phyloP scores from a whole-genome alignment of 1,284 basidiomycete genomes.

The Chalciporus sp. region DNA sequence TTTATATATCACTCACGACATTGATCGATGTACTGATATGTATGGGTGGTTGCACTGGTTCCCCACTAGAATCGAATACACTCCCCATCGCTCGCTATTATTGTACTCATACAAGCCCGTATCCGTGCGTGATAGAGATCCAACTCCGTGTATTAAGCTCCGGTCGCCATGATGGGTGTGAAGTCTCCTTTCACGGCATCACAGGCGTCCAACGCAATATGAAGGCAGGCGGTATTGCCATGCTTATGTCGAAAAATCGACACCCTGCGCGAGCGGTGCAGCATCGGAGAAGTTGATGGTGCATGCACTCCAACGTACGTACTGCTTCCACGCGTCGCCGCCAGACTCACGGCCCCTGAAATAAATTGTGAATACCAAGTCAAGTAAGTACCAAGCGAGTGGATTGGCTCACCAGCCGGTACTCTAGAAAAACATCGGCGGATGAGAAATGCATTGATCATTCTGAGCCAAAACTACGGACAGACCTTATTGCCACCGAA shows the following conservation, averaged over 20 bases:
- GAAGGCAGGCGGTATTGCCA: constrained; percentile 2
- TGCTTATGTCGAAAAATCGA: constrained; percentile 66
- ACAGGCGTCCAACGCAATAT: constrained; percentile 6
- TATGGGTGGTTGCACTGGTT: constrained; percentile 21
- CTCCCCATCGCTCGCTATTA: constrained; percentile 23
- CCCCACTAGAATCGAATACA: not conserved
- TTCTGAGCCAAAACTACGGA: constrained; percentile 25
- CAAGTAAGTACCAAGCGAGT: not conserved
- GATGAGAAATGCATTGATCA: constrained; percentile 3
- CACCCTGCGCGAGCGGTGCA: constrained; percentile 90
- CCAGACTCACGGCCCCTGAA: constrained; percentile 94
- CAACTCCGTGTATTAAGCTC: constrained; percentile 12
- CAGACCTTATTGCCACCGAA: constrained; percentile 93
- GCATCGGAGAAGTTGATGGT: constrained; percentile 92
- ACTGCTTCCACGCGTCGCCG: constrained; percentile 96
- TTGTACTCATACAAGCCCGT: constrained; percentile 23
- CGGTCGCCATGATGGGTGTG: constrained; percentile 30
- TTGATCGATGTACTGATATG: constrained; percentile 34
- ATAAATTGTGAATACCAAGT: constrained; percentile 19
- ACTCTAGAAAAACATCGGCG: constrained; percentile 50
- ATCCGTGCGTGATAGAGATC: constrained; percentile 12
- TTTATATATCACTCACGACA: constrained; percentile 38
- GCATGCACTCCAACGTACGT: constrained; percentile 85
- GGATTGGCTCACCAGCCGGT: constrained; percentile 68
- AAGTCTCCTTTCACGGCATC: constrained; percentile 16